phyloP scores from a whole-genome alignment of 148 eudicot genomes.

The Pouteria glomerata region DNA sequence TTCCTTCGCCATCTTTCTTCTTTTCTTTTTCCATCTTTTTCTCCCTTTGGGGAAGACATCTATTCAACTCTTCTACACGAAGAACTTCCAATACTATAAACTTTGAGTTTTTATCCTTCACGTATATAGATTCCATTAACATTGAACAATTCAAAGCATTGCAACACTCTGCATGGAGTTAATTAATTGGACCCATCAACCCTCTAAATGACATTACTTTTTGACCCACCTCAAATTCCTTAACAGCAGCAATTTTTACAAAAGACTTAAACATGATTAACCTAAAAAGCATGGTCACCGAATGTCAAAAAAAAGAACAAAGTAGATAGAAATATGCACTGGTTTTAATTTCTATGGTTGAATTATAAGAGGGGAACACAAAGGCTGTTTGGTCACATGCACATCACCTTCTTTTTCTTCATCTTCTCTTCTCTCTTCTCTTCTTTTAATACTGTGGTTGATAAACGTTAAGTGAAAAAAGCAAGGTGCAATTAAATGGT shows the following conservation, averaged over 20 bases:
- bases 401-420: conserved; percentile 42
- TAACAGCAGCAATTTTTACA: neutral
- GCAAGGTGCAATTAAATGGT: conserved; percentile 8
- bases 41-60: conserved; percentile 7
- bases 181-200: neutral
- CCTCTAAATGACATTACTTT: neutral
- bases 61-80: neutral
- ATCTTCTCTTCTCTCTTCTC: conserved; percentile 49
- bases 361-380: conserved; percentile 43
- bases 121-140: neutral
- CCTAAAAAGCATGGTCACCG: conserved; percentile 21
- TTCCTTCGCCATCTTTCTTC: conserved; percentile 8
- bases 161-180: neutral
- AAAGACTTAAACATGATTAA: conserved; percentile 29
- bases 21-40: conserved; percentile 4
- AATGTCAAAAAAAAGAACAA: conserved; percentile 22
- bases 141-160: neutral
- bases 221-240: neutral
- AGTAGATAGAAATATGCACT: conserved; percentile 7
- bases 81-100: neutral
- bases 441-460: conserved; percentile 46
- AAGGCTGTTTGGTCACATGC: conserved; percentile 72
- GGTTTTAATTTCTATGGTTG: conserved; percentile 9
- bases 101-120: neutral
- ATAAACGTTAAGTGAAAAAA: conserved; percentile 18